A percentile compares a stretch with the other conserved stretches of the same genome.
phyloP scores from a whole-genome alignment of 257 asterid genomes.

The Echium plantagineum region DNA sequence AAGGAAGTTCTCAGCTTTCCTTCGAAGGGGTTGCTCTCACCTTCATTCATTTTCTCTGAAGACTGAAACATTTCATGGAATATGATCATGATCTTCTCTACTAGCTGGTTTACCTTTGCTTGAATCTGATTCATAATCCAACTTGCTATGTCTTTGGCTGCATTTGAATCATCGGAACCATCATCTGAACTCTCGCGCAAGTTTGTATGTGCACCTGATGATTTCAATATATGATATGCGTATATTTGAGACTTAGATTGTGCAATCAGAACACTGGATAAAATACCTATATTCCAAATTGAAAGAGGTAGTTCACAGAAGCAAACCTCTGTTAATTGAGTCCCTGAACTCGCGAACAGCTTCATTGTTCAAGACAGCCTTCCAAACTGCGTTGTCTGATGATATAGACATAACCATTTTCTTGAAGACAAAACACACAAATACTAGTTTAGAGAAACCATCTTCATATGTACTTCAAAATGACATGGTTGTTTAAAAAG shows the following conservation, averaged over 20 bases:
- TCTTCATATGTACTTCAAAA: background rate
- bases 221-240: background rate
- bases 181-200: slow-evolving; percentile 12
- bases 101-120: slow-evolving; percentile 32
- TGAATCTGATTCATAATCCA: slow-evolving; percentile 32
- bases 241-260: background rate
- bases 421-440: slow-evolving; percentile 16
- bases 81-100: slow-evolving; percentile 28
- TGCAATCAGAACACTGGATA: too few relatives aligned
- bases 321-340: slow-evolving; percentile 36
- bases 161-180: slow-evolving; percentile 17
- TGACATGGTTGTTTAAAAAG: background rate
- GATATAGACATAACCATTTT: slow-evolving; percentile 63
- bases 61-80: slow-evolving; percentile 25
- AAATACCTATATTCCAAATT: too few relatives aligned
- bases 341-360: slow-evolving; percentile 55
- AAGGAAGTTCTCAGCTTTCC: slow-evolving; percentile 44
- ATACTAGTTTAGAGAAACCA: background rate
- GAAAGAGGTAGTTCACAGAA: background rate
- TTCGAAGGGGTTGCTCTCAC: slow-evolving; percentile 14
- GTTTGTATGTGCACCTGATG: slow-evolving; percentile 15
- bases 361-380: slow-evolving; percentile 62
- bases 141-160: slow-evolving; percentile 20
- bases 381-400: slow-evolving; percentile 71
- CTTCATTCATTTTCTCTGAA: slow-evolving; percentile 14